Conservation (phyloP, 768 basidiomycete species). For the Pleurotus ostreatus region DNA sequence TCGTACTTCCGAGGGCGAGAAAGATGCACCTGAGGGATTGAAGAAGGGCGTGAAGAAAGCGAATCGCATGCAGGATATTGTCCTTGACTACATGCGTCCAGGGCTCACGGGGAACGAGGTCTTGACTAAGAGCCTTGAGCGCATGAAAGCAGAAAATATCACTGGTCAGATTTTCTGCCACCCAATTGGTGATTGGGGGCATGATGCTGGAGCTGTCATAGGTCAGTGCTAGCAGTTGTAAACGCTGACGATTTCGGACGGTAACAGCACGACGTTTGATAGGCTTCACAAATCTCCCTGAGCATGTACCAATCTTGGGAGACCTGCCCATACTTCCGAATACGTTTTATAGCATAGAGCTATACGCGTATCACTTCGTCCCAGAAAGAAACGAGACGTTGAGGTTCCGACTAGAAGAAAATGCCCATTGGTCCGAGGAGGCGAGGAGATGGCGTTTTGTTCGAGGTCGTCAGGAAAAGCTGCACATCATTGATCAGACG, state of each 20-base stretch:
- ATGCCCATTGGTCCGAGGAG: conserved; percentile 37
- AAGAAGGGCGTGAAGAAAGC: conserved; percentile 39
- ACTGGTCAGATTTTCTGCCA: conserved; percentile 48
- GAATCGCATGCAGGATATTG: conserved; percentile 51
- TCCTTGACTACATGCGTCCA: conserved; percentile 37
- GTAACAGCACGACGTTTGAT: neutral
- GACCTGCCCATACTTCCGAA: conserved; percentile 43
- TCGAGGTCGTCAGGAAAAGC: conserved; percentile 43
- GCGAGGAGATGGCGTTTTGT: conserved; percentile 43
- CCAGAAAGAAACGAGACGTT: conserved; percentile 45
- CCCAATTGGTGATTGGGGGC: conserved; percentile 55
- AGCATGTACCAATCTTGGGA: conserved; percentile 42
- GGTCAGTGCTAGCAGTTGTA: conserved; percentile 23
- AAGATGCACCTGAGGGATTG: conserved; percentile 36
- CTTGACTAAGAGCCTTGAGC: conserved; percentile 31
- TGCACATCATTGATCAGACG: conserved; percentile 35
- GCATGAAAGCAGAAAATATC: conserved; percentile 42
- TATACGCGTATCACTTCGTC: conserved; percentile 45
- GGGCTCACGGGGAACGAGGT: conserved; percentile 46
- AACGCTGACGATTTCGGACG: neutral
- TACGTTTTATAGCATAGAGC: conserved; percentile 52
- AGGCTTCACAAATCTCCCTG: conserved; percentile 43
- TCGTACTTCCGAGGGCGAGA: conserved; percentile 33
- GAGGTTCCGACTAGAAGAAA: conserved; percentile 41
- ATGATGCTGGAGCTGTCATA: conserved; percentile 47